phyloP scores from a whole-genome alignment of 2,329 filamentous ascomycete genomes.

The Mariannaea elegans region DNA sequence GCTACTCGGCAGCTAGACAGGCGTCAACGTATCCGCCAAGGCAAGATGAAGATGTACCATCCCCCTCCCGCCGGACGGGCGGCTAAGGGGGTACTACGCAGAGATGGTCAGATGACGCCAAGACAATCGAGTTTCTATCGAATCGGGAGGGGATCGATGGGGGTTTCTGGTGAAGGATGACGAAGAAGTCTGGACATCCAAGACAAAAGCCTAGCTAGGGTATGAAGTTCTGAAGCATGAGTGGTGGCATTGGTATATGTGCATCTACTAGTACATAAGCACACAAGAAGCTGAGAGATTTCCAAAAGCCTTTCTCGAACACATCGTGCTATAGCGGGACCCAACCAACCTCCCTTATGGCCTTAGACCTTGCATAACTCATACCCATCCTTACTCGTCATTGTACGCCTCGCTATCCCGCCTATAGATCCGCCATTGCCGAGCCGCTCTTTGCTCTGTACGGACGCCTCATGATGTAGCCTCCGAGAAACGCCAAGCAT shows the following conservation, averaged over 20 bases:
- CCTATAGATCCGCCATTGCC: constrained; percentile 6
- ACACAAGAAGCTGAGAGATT: constrained; percentile 22
- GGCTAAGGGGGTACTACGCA: not conserved
- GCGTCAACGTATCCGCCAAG: not conserved
- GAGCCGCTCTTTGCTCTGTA: not conserved
- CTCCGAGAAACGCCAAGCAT: constrained; percentile 16
- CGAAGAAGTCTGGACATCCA: not conserved
- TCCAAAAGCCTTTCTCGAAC: constrained; percentile 2
- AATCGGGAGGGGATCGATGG: no score
- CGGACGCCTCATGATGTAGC: constrained; percentile 18
- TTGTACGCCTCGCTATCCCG: constrained; percentile 11
- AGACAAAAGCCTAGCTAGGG: no score
- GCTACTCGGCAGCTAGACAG: no score
- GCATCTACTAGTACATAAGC: constrained; percentile 13
- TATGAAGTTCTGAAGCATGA: not conserved
- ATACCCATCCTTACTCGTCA: not conserved
- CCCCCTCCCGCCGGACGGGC: not conserved
- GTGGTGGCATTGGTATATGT: constrained; percentile 20
- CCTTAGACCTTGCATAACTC: not conserved
- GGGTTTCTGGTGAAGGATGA: no score
- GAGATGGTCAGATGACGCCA: not conserved
- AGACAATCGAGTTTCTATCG: not conserved
- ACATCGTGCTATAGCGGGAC: not conserved
- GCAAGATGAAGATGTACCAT: constrained; percentile 6
- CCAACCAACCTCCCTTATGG: not conserved